A percentile compares a stretch with the other conserved stretches of the same genome.
Evolutionary conservation across 2,329 filamentous ascomycete species (phyloP).

Genomic region (Hymenoscyphus fraxineus): DNA sequence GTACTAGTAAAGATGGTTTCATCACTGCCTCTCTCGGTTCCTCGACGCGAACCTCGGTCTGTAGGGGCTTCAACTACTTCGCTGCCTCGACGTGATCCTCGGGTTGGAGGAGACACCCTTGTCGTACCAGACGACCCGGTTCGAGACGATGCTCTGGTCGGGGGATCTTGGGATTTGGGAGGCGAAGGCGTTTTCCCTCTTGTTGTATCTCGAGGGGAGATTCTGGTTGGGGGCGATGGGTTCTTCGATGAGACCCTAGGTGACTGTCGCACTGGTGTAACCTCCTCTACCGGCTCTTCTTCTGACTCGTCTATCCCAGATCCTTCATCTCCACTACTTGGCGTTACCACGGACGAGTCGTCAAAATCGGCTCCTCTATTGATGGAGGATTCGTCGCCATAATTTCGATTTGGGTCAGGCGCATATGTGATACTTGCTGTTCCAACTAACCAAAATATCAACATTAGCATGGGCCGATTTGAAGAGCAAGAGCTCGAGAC

Average conservation of each 20-base stretch:
- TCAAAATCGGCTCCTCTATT: conserved; percentile 36
- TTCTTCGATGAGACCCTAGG: neutral
- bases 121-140: too few relatives aligned
- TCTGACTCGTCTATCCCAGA: neutral
- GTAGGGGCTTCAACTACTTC: too few relatives aligned
- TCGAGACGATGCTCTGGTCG: too few relatives aligned
- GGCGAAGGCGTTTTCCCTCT: too few relatives aligned
- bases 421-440: neutral
- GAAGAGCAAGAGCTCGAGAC: neutral
- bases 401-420: conserved; percentile 29
- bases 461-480: neutral
- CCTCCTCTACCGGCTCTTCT: neutral
- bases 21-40: too few relatives aligned
- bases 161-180: too few relatives aligned
- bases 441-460: neutral
- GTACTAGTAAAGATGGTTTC: too few relatives aligned
- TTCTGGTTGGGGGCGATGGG: neutral
- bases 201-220: too few relatives aligned
- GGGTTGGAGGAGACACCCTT: too few relatives aligned
- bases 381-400: conserved; percentile 37
- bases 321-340: neutral
- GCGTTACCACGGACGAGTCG: conserved; percentile 21
- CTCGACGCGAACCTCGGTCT: too few relatives aligned
- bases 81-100: too few relatives aligned
- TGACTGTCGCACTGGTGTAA: neutral